These are phyloP conservation scores for Paxillus ammoniavirescens DNA, from an alignment of 768 basidiomycete species.

Conservation along the genomic window DNA sequence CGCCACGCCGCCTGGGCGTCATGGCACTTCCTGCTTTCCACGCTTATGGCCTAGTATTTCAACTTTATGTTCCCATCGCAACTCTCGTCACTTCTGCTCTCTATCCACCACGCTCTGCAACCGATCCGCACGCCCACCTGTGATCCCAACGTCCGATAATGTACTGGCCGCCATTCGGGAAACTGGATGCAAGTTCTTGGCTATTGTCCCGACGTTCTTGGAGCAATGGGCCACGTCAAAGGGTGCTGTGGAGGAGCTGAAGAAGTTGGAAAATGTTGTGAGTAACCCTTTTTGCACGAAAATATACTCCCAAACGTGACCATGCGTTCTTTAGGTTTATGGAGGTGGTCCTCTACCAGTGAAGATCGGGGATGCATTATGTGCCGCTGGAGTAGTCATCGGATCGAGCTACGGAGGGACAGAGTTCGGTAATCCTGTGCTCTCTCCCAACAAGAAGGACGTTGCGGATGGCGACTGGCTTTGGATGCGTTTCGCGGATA, in stretches of 20 bases:
- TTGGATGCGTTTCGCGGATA: too few relatives aligned
- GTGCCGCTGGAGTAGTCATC: too few relatives aligned
- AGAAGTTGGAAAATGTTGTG: slow-evolving; percentile 16
- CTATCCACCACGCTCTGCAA: slow-evolving; percentile 30
- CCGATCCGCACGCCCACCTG: slow-evolving; percentile 8
- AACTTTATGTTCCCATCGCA: slow-evolving; percentile 33
- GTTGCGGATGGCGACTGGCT: slow-evolving; percentile 1
- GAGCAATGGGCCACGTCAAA: slow-evolving; percentile 9
- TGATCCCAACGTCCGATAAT: slow-evolving; percentile 19
- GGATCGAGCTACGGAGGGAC: too few relatives aligned
- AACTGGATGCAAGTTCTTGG: slow-evolving; percentile 9
- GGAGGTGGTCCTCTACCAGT: slow-evolving; percentile 14
- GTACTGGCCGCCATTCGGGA: slow-evolving; percentile 13
- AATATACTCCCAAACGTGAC: neutral
- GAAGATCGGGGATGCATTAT: too few relatives aligned
- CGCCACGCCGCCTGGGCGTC: slow-evolving; percentile 20
- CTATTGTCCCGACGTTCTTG: slow-evolving; percentile 21
- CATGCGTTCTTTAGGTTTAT: slow-evolving; percentile 1
- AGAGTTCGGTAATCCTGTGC: slow-evolving; percentile 14
- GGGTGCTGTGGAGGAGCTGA: slow-evolving; percentile 15
- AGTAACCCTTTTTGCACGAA: neutral
- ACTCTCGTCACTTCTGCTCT: slow-evolving; percentile 24
- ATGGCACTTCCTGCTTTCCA: slow-evolving; percentile 43
- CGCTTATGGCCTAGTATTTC: slow-evolving; percentile 29
- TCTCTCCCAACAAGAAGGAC: slow-evolving; percentile 5